Evolutionary conservation across 805 yeast genomes (phyloP), one percentile per base, ranked within the genome.

Genomic region (Wickerhamomyces strasburgensis): DNA sequence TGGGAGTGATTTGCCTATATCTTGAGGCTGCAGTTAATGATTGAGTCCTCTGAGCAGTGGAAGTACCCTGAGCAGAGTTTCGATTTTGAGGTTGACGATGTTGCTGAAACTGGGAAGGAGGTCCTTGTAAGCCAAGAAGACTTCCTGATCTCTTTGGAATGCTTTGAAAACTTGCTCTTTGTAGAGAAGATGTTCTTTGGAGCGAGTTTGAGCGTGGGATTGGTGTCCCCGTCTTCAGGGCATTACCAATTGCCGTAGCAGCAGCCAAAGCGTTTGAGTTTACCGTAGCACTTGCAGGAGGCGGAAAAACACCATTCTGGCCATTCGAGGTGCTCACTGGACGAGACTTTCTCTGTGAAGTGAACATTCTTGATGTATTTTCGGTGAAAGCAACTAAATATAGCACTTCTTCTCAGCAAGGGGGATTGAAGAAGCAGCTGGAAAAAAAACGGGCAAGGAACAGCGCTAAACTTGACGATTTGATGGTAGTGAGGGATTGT

Each of bases 191-290:
- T 1, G 49, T 40, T 25, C 55, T 48, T 33, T 53, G 57, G 5
- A 54, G 27, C n/a, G 56, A 49, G 38, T 50, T 54, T 5, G 56
- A 44, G 25, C 59, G 42, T 19, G 59, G 57, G 14, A 54, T 58
- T 21, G 52, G 58, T 17, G 29, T 51, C 18, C 51, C 61, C 23
- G 51, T 60, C 46, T 61, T 64, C 35, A 72, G 40, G 1, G 78
- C 75, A 35, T 60, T 59, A 3, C 79, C 79, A 40, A 73, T 68
- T 4, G 75, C 75, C 6, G 73, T 59, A 3, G 84, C 84, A 18
- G 84, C 84, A 6, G 83, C 84, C 18, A 78, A 47, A 1, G 84
- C 84, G 33, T 72, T 72, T 3, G 75, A 61, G 40, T 65, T 61
- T 8, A 69, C 63, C 25, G 54, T 43, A 3, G 37, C 41, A 27